Base-by-base conservation (phyloP, 495 filamentous ascomycete species). In the Tuber microsphaerosporum region DNA sequence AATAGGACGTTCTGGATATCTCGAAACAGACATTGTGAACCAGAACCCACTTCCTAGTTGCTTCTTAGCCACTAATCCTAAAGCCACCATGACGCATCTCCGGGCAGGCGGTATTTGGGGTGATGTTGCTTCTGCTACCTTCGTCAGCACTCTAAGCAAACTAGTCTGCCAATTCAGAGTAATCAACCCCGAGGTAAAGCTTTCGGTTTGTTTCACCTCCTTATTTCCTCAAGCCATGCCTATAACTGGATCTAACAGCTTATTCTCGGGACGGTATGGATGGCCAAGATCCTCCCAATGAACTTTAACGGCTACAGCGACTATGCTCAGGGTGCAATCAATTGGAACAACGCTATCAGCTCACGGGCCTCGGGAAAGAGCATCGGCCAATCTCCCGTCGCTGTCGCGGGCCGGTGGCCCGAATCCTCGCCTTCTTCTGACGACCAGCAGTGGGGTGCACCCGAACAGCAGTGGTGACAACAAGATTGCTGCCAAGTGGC, bases 51-150 rank as follows among this genome's bases (percentile, higher is more conserved):
- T 87, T 31, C 75, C 78, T 10, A 79, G 79, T 14, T 88, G 86
- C 86, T 81, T 88, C 34, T 72, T 81, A 1, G 76, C 72, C 41
- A 84, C 84, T 4, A 79, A 82, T 9, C 84, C 86, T 0, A 84
- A 87, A 73, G 75, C 87, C 20, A 83, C 87, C 20, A 80, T 85
- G 80, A 85, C 85, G 84, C 86, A 87, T 81, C 77, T 88, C 19
- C 86, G 86, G 5, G 87, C 86, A 42, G 86, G 86, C 79, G 85
- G 87, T 79, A 83, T 87, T 26, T 86, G 84, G 82, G 83, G 80
- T 68, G 84, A 81, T 71, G 78, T 83, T 68, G 56, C 81, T 7
- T 74, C 82, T 6, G 48, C 26, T 26, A 82, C 82, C 68, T 86
- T 87, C 61, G 72, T 86, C 31, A 74, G 75, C 26, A 84, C 86